A percentile compares a stretch with the other conserved stretches of the same genome.
Conservation (phyloP, 2,329 filamentous ascomycete species). For the Pyrenochaeta sp. region DNA sequence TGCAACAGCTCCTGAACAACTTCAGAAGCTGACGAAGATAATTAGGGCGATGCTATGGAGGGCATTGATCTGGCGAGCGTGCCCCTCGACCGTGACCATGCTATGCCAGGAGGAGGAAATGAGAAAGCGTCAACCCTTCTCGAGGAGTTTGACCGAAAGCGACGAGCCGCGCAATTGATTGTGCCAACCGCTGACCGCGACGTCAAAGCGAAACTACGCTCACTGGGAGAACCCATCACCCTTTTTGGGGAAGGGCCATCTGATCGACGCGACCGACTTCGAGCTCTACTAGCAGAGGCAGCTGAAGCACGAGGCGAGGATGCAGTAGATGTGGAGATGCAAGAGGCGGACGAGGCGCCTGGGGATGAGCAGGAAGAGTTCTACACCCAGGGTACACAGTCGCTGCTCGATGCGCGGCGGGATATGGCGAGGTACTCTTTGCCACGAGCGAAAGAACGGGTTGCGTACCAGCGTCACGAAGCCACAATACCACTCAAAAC, state of each 20-base stretch:
- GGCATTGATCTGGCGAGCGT: conserved; percentile 70
- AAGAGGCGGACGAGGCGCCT: conserved; percentile 62
- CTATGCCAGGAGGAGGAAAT: conserved; percentile 75
- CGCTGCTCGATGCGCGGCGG: conserved; percentile 77
- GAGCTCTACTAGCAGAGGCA: conserved; percentile 79
- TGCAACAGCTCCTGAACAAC: neutral
- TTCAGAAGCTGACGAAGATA: conserved; percentile 14
- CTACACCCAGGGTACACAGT: conserved; percentile 82
- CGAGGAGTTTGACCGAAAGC: conserved; percentile 89
- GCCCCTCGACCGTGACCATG: conserved; percentile 83
- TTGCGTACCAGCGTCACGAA: conserved; percentile 81
- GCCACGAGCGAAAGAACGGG: conserved; percentile 78
- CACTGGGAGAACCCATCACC: conserved; percentile 92
- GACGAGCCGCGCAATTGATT: conserved; percentile 84
- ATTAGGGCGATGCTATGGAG: conserved; percentile 61
- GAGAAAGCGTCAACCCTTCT: conserved; percentile 87
- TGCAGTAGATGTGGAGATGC: conserved; percentile 60
- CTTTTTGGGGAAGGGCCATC: conserved; percentile 90
- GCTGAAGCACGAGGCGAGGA: conserved; percentile 69
- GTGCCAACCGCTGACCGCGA: conserved; percentile 93
- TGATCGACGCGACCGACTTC: conserved; percentile 85
- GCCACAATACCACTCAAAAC: conserved; percentile 84
- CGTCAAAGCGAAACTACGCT: conserved; percentile 73
- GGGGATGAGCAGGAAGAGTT: conserved; percentile 77
- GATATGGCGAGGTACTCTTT: conserved; percentile 85